Evolutionary conservation across 345 rosid species (phyloP), one percentile per base, ranked within the genome.

Genomic region (Salix arbutifolia): DNA sequence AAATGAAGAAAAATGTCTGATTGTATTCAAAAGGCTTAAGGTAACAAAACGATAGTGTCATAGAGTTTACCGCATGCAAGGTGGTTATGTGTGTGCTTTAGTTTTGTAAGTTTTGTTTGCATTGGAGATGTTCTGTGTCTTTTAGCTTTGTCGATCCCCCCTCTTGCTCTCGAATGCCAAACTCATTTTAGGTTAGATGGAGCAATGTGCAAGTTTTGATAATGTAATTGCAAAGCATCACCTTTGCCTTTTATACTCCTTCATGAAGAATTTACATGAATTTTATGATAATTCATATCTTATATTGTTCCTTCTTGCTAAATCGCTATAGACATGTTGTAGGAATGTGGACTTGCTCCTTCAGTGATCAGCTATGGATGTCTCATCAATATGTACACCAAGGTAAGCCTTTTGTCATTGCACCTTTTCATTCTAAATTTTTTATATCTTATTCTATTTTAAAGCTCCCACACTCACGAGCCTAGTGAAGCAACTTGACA

Each of bases 301-400:
- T 53, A 16, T 16, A 30, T 40, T 28, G 30, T 2, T 33, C 25
- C 16, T 46, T 37, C 56, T 23, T 74, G 33, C 60, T 74, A 73
- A 69, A 69, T 61, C 52, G 18, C 67, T 73, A 16, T 72, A 23
- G 65, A 71, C 61, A 8, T 82, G 71, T 37, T 84, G 46, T 73
- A 94, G 99, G 97, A 96, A 91, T 91, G 93, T 77, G 98, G 99
- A 78, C 90, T 91, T 85, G 73, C 88, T 64, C 98, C 96, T 74
- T 85, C 98, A 52, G 87, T 96, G 77, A 86, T 96, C 82, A 96
- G 90, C 72, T 93, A 89, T 84, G 99, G 99, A 46, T 91, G 99
- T 76, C 91, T 96, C 82, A 88, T 96, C 61, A 96, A 93, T 86
- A 91, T 93, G 67, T 91, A 88, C 77, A 83, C 83, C 8, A 96